phyloP scores from a whole-genome alignment of 768 basidiomycete species.

The Mycena haematopus region DNA sequence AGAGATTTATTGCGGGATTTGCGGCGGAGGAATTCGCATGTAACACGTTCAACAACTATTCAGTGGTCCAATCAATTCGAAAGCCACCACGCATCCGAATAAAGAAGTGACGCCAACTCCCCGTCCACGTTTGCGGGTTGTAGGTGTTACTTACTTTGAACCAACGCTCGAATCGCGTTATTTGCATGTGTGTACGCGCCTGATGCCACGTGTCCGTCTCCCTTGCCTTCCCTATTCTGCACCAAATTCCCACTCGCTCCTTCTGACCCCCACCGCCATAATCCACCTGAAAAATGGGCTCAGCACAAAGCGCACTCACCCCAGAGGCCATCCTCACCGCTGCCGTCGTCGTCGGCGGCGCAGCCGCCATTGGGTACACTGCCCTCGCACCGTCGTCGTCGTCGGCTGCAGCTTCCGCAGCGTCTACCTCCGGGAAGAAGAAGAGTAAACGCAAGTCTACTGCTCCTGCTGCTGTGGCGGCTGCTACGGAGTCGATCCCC shows the following conservation, averaged over 20 bases:
- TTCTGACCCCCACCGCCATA: neutral
- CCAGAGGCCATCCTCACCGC: slow-evolving; percentile 11
- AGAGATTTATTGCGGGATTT: no score
- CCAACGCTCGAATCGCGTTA: neutral
- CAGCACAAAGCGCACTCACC: slow-evolving; percentile 20
- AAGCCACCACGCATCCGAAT: no score
- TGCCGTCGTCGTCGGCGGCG: slow-evolving; percentile 22
- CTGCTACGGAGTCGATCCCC: neutral
- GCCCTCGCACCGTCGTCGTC: neutral
- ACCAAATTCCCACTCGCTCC: no score
- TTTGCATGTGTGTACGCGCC: slow-evolving; percentile 1
- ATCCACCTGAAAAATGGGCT: slow-evolving; percentile 14
- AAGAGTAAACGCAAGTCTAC: slow-evolving; percentile 17
- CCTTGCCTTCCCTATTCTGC: no score
- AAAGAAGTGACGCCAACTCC: no score
- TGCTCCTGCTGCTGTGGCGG: neutral
- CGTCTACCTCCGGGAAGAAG: neutral
- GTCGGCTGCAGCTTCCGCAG: neutral
- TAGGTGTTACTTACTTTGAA: no score
- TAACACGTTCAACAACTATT: no score
- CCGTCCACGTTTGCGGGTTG: no score
- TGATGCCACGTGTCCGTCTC: neutral
- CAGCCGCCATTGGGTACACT: slow-evolving; percentile 13
- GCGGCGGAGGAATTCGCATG: no score
- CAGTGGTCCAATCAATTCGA: no score